These are phyloP conservation scores for Trichoderma endophyticum DNA, from an alignment of 2,329 filamentous ascomycete species.

Conservation along the genomic window DNA sequence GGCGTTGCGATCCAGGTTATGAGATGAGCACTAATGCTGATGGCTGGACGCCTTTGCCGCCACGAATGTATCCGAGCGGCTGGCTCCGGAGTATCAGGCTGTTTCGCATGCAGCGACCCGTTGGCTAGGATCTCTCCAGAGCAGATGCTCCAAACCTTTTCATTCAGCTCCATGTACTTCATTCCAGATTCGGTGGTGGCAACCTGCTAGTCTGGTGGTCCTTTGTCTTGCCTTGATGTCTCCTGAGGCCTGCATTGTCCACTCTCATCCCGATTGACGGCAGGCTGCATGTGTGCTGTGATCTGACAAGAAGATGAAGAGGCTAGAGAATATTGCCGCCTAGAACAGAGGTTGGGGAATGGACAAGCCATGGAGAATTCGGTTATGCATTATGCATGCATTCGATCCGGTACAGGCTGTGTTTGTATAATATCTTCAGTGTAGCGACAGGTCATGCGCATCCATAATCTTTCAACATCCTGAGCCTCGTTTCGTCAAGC, in stretches of 20 bases:
- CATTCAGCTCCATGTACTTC: neutral
- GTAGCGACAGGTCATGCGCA: neutral
- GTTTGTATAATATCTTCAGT: neutral
- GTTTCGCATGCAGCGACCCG: neutral
- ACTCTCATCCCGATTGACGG: neutral
- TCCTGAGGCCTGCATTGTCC: neutral
- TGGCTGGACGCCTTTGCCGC: neutral
- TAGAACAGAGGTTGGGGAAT: neutral
- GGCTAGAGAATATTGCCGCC: neutral
- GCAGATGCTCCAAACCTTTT: neutral
- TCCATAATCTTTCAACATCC: neutral
- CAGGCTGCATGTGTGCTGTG: neutral
- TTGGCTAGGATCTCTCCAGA: neutral
- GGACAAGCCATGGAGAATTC: neutral
- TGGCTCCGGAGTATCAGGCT: neutral
- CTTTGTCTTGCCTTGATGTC: neutral
- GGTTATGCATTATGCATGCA: neutral
- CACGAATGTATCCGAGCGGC: neutral
- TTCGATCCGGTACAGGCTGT: neutral
- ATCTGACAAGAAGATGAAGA: neutral
- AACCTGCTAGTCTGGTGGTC: neutral
- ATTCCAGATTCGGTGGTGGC: neutral
- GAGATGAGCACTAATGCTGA: neutral
- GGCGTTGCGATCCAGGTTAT: neutral
- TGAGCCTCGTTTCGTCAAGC: neutral